These are phyloP conservation scores for Platanthera zijinensis DNA, from an alignment of 106 monocot genomes.

Conservation along the genomic window DNA sequence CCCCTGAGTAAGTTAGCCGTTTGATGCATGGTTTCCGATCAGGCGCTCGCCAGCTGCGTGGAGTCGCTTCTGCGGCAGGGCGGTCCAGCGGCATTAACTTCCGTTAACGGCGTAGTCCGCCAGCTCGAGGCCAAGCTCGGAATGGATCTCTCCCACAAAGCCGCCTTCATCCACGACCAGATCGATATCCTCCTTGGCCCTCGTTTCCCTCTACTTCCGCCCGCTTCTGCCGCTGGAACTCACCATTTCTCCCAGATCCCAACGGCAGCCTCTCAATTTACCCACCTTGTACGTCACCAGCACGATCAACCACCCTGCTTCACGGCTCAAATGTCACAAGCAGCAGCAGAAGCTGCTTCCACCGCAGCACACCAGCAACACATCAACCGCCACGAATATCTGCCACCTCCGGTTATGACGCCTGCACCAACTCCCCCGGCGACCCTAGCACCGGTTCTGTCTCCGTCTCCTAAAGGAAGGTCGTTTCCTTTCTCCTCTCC, in stretches of 20 bases:
- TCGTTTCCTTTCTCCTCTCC: conserved; percentile 11
- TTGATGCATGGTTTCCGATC: conserved; percentile 60
- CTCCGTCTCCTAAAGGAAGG: conserved; percentile 42
- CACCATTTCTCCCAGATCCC: conserved; percentile 15
- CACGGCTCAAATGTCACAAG: conserved; percentile 5
- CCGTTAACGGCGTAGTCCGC: conserved; percentile 50
- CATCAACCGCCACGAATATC: background rate
- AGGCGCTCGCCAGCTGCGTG: conserved; percentile 73
- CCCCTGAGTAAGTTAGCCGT: background rate
- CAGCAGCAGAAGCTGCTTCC: conserved; percentile 2
- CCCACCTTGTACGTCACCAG: conserved; percentile 28
- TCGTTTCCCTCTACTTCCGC: background rate
- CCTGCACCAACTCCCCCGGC: conserved; percentile 2
- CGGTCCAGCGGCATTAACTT: conserved; percentile 14
- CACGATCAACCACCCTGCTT: background rate
- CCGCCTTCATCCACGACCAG: conserved; percentile 66
- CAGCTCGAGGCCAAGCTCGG: conserved; percentile 71
- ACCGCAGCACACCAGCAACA: conserved; percentile 6
- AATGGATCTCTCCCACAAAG: conserved; percentile 85
- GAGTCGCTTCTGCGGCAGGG: conserved; percentile 73
- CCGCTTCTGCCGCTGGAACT: conserved; percentile 5
- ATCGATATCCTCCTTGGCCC: conserved; percentile 50
- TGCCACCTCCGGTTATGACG: conserved; percentile 1
- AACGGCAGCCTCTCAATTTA: conserved; percentile 23
- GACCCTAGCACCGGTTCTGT: conserved; percentile 3